A percentile compares a stretch with the other conserved stretches of the same genome.
phyloP scores from a whole-genome alignment of 371 early-diverging fungal species.

The Circinella umbellata region DNA sequence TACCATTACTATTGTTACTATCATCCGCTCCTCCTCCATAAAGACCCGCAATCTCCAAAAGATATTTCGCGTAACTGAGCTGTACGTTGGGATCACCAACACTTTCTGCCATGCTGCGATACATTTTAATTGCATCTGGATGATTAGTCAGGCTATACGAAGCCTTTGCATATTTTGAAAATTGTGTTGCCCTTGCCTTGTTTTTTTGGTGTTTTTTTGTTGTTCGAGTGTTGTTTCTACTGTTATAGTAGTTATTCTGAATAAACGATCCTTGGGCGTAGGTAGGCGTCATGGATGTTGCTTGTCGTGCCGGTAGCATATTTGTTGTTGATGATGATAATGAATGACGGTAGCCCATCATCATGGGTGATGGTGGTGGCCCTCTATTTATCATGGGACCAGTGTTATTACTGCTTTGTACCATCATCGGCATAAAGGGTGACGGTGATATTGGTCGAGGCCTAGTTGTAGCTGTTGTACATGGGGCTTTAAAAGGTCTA shows the following conservation, averaged over 20 bases:
- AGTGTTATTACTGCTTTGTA: too few relatives aligned
- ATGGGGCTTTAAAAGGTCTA: not conserved
- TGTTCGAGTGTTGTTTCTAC: not conserved
- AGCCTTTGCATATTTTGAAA: constrained; percentile 38
- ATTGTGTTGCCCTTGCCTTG: not conserved
- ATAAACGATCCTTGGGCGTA: not conserved
- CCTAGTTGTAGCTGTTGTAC: not conserved
- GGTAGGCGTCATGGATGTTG: not conserved
- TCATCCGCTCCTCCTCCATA: constrained; percentile 25
- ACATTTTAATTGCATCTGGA: constrained; percentile 63
- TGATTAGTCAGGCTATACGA: constrained; percentile 67
- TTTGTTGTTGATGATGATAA: not conserved
- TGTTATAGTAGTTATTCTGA: not conserved
- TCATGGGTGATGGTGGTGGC: not conserved
- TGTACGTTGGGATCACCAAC: constrained; percentile 80
- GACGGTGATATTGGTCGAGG: not conserved
- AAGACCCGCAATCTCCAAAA: constrained; percentile 60
- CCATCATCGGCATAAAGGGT: too few relatives aligned
- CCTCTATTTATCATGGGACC: too few relatives aligned
- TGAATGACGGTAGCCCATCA: not conserved
- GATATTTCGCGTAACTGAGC: constrained; percentile 84
- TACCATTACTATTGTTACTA: not conserved
- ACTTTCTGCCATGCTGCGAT: constrained; percentile 75
- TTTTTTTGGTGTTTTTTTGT: not conserved
- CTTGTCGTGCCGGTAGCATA: not conserved